Evolutionary conservation across 352 stramenopile species (phyloP).

Genomic region (Globisporangium canariense): DNA sequence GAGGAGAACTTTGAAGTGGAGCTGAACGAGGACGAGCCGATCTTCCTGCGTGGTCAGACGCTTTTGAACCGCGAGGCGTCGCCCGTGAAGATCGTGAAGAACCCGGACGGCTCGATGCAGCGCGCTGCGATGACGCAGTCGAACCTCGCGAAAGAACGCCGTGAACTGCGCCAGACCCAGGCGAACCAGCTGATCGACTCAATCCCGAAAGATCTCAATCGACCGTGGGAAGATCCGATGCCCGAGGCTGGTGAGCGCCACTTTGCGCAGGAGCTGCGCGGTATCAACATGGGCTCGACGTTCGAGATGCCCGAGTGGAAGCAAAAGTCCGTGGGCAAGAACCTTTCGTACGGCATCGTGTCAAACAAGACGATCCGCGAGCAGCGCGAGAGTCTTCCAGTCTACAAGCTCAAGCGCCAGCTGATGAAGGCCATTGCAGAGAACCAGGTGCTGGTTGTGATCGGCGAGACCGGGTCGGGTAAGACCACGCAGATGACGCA

Average conservation of each 20-base stretch:
- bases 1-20: conserved; percentile 93
- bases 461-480: conserved; percentile 98
- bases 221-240: conserved; percentile 98
- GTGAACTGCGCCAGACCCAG: conserved; percentile 96
- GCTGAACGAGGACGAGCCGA: conserved; percentile 95
- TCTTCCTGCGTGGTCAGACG: conserved; percentile 96
- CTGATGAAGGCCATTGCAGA: conserved; percentile 93
- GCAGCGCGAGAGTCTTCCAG: conserved; percentile 95
- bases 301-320: conserved; percentile 97
- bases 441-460: conserved; percentile 98
- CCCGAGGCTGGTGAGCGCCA: conserved; percentile 96
- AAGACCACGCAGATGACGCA: conserved; percentile 99
- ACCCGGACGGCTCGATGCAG: conserved; percentile 98
- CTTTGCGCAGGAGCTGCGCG: conserved; percentile 95
- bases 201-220: conserved; percentile 98
- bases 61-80: conserved; percentile 88
- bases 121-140: conserved; percentile 96
- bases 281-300: conserved; percentile 88
- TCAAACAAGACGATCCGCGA: conserved; percentile 95
- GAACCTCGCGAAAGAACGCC: conserved; percentile 96
- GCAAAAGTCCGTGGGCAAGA: conserved; percentile 96
- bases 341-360: conserved; percentile 95
- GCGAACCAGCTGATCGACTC: conserved; percentile 95
- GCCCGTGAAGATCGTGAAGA: conserved; percentile 98
- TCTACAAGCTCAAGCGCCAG: conserved; percentile 96